Base-by-base conservation (phyloP, 1,284 basidiomycete species). In the Leccinum solheimii region DNA sequence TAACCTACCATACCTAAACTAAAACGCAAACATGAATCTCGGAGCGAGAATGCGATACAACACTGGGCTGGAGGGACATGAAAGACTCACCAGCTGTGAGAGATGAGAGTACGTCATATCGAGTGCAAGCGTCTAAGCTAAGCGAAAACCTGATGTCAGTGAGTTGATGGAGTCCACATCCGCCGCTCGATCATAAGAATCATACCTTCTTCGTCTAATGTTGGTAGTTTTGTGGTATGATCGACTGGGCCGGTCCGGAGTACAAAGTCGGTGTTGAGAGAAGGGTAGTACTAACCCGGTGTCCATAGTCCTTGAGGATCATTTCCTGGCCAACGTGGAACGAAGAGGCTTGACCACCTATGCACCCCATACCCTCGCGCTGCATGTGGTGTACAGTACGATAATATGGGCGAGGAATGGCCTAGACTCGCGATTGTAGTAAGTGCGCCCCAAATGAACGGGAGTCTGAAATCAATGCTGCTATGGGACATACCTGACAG, bases 211-310 rank as follows among this genome's bases (percentile, higher is more conserved):
- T 45, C 43, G 6, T 45, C 43, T 11, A 6, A 45, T 45, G 43
- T 21, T 45, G 43, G 43, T 45, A 19, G 11, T 48, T 48, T 48
- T 48, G 83, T 85, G 0, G 84, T 91, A 67, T 97, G 92, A 73
- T 98, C 96, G 69, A 92, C 99, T 0, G 97, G 95, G 0, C 97
- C 97, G 0, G 45, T 23, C 3, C 96, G 88, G 9, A 98, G 83
- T 14, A 97, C 86, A 73, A 96, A 98, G 75, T 99, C 97, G 14
- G 96, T 97, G 71, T 95, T 97, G 59, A 99, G 83, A 2, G 97
- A 54, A 99, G 86, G 0, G 96, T 98, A 52, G 96, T 23, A 21
- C 21, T 99, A 21, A 99, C 97, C 97, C 96, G 98, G 73, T 99
- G 97, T 0, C 96, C 96, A 70, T 99, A 97, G 66, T 98, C 95